phyloP scores from a whole-genome alignment of 176 grass and related monocot species.

The Musa acuminata region DNA sequence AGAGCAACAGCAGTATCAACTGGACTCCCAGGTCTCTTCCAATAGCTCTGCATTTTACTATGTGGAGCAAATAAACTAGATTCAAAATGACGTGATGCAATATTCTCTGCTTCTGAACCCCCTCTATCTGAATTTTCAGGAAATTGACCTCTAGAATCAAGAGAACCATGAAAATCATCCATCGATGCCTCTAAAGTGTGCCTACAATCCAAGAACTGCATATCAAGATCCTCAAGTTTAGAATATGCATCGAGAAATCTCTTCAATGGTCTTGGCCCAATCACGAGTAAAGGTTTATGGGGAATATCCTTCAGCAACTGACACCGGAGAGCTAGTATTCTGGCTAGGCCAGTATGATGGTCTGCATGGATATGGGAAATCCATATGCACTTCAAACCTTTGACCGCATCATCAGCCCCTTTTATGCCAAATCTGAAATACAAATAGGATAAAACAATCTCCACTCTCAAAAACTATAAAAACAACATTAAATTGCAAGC shows the following conservation, averaged over 20 bases:
- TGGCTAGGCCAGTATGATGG: conserved; percentile 81
- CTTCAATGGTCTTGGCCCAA: conserved; percentile 81
- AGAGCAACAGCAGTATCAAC: conserved; percentile 30
- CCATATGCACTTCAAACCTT: conserved; percentile 74
- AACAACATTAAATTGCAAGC: conserved; percentile 1
- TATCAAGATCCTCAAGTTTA: conserved; percentile 81
- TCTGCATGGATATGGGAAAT: conserved; percentile 98
- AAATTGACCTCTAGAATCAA: conserved; percentile 1
- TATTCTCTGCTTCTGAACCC: background rate
- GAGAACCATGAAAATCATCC: conserved; percentile 28
- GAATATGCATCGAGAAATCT: conserved; percentile 97
- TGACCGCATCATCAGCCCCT: conserved; percentile 64
- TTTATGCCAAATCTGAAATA: conserved; percentile 63
- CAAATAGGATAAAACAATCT: conserved; percentile 9
- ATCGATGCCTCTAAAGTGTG: conserved; percentile 54
- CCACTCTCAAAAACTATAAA: background rate
- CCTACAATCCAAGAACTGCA: conserved; percentile 94
- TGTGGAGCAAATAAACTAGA: conserved; percentile 55
- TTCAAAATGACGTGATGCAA: conserved; percentile 21
- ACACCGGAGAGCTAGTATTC: conserved; percentile 73
- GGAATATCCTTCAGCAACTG: conserved; percentile 42
- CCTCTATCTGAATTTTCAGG: background rate
- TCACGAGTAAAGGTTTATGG: conserved; percentile 71
- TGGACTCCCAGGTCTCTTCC: conserved; percentile 53
- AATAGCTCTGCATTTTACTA: conserved; percentile 85